These are phyloP conservation scores for Zygosaccharomyces sapae DNA, from an alignment of 1,139 yeast species.

Conservation along the genomic window DNA sequence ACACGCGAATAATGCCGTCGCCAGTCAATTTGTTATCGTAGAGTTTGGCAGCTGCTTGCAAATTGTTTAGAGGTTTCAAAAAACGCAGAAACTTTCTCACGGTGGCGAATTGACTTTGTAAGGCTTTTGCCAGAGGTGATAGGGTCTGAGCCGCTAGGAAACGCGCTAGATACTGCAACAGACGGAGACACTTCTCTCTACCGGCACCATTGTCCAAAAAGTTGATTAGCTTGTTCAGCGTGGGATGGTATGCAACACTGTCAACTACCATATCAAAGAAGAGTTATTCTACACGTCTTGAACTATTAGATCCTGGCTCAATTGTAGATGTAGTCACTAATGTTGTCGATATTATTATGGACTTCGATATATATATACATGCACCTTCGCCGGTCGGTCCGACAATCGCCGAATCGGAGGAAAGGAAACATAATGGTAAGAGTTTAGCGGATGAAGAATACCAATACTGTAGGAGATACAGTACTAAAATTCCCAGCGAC, in stretches of 20 bases:
- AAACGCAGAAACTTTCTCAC: conserved; percentile 82
- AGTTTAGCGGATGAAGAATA: no score
- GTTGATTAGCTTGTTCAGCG: conserved; percentile 56
- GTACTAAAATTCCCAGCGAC: no score
- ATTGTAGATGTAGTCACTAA: background rate
- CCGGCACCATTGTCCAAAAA: conserved; percentile 67
- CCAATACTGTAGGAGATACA: no score
- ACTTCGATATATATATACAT: background rate
- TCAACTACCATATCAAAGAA: conserved; percentile 54
- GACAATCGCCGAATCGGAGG: background rate
- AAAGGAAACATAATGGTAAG: background rate
- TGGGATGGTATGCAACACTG: conserved; percentile 69
- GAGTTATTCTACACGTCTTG: background rate
- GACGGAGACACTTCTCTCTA: conserved; percentile 75
- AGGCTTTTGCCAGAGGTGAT: conserved; percentile 49
- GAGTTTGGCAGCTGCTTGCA: conserved; percentile 65
- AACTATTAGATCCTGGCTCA: background rate
- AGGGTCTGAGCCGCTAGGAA: conserved; percentile 65
- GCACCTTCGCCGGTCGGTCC: background rate
- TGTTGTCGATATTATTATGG: background rate
- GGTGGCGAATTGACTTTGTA: conserved; percentile 50
- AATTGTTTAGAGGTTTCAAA: conserved; percentile 74
- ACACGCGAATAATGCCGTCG: conserved; percentile 51
- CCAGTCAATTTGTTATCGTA: conserved; percentile 71
- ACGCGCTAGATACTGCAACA: conserved; percentile 76